These are phyloP conservation scores for Cercospora citrullina DNA, from an alignment of 2,329 filamentous ascomycete species.

Conservation along the genomic window DNA sequence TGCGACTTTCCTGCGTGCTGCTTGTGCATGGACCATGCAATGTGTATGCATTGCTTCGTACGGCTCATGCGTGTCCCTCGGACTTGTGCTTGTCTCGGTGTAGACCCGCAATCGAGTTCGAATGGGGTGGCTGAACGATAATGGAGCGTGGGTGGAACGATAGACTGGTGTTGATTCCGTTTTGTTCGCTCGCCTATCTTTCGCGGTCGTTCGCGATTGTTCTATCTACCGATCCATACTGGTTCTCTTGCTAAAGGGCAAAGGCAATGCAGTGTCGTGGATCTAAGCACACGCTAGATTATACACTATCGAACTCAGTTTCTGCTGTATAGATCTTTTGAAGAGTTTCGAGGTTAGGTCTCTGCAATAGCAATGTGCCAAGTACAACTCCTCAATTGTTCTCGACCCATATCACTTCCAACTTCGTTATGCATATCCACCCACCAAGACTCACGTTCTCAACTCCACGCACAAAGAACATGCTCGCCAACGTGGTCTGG, in stretches of 20 bases:
- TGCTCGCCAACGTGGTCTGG: conserved; percentile 7
- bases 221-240: background rate
- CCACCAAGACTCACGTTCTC: background rate
- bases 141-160: background rate
- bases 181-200: background rate
- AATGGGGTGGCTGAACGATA: background rate
- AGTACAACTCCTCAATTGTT: background rate
- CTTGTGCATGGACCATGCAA: background rate
- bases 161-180: background rate
- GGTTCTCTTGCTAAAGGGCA: background rate
- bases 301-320: background rate
- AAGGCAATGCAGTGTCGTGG: background rate
- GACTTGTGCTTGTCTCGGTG: background rate
- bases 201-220: background rate
- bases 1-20: background rate
- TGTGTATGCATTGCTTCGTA: background rate
- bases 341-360: background rate
- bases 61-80: background rate
- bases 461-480: background rate
- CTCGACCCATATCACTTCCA: background rate
- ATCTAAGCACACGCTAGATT: background rate
- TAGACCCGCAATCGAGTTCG: background rate
- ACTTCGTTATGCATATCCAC: background rate
- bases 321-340: background rate
- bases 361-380: background rate